Evolutionary conservation across 2,329 filamentous ascomycete species (phyloP).

Genomic region (Trichoderma gracile): DNA sequence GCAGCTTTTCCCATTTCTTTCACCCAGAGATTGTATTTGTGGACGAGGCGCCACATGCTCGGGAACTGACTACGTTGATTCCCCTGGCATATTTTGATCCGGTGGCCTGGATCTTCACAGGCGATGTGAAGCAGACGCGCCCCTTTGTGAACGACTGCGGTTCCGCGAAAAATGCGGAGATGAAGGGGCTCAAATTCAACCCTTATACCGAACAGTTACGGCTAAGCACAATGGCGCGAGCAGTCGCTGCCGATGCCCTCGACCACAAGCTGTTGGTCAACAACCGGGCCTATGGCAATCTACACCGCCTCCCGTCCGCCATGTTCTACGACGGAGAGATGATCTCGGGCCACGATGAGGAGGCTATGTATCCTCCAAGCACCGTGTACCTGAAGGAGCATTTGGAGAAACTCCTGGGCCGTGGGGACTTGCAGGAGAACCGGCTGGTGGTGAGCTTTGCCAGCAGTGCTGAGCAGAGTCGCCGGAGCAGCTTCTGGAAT

Average conservation of each 20-base stretch:
- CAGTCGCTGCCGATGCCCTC: conserved; percentile 37
- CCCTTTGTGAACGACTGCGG: conserved; percentile 43
- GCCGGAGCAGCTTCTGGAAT: conserved; percentile 45
- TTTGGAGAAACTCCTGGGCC: conserved; percentile 34
- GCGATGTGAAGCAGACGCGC: conserved; percentile 48
- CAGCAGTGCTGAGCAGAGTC: conserved; percentile 33
- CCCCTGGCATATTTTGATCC: conserved; percentile 47
- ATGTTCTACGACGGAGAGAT: conserved; percentile 47
- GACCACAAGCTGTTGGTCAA: conserved; percentile 41
- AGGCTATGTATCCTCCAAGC: conserved; percentile 34
- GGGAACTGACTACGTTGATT: conserved; percentile 49
- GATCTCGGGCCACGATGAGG: conserved; percentile 35
- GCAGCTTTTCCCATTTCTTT: conserved; percentile 53
- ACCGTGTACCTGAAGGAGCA: conserved; percentile 35
- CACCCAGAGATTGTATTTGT: conserved; percentile 84
- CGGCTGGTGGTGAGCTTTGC: conserved; percentile 40
- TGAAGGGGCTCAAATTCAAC: conserved; percentile 35
- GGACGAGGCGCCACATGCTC: conserved; percentile 61
- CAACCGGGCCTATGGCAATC: conserved; percentile 41
- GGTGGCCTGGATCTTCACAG: conserved; percentile 48
- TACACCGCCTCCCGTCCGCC: conserved; percentile 45
- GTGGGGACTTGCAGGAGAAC: conserved; percentile 35
- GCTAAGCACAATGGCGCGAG: conserved; percentile 44
- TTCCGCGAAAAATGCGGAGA: conserved; percentile 26
- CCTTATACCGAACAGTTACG: conserved; percentile 38